Conservation (phyloP, 2,329 filamentous ascomycete genomes). For the Penicillium brevicompactum region DNA sequence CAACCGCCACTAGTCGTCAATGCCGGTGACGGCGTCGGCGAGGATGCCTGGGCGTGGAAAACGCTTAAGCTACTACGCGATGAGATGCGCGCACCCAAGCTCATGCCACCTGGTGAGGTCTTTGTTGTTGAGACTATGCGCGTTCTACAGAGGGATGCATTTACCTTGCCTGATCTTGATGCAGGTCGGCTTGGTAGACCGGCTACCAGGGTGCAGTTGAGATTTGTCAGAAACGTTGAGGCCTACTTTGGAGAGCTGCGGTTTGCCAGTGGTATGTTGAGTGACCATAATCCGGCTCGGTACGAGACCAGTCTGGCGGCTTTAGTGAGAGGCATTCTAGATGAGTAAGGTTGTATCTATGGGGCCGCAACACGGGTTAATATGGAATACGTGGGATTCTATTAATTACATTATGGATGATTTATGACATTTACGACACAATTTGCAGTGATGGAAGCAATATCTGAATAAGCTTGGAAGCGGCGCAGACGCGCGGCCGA, state of each 20-base stretch:
- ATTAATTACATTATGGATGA: neutral
- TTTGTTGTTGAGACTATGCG: slow-evolving; percentile 70
- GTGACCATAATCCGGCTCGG: slow-evolving; percentile 72
- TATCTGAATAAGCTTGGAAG: no score
- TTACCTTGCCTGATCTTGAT: slow-evolving; percentile 46
- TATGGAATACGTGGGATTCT: neutral
- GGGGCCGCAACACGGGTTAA: neutral
- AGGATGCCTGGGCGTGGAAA: slow-evolving; percentile 68
- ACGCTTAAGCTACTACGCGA: slow-evolving; percentile 67
- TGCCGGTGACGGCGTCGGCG: slow-evolving; percentile 56
- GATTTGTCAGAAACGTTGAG: slow-evolving; percentile 72
- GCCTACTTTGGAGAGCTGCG: slow-evolving; percentile 68
- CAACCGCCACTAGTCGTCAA: slow-evolving; percentile 47
- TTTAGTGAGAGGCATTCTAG: slow-evolving; percentile 52
- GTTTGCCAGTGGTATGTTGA: slow-evolving; percentile 73
- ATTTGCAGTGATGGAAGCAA: no score
- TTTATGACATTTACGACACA: neutral
- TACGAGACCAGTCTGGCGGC: slow-evolving; percentile 71
- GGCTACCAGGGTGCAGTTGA: slow-evolving; percentile 68
- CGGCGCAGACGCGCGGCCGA: no score
- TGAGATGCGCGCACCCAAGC: slow-evolving; percentile 68
- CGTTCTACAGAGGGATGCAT: slow-evolving; percentile 68
- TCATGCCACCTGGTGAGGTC: slow-evolving; percentile 75
- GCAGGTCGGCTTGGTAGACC: slow-evolving; percentile 61
- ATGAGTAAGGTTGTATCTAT: slow-evolving; percentile 29